A percentile compares a stretch with the other conserved stretches of the same genome.
Conservation (phyloP, 2,329 filamentous ascomycete species). For the Fusarium paranaense region DNA sequence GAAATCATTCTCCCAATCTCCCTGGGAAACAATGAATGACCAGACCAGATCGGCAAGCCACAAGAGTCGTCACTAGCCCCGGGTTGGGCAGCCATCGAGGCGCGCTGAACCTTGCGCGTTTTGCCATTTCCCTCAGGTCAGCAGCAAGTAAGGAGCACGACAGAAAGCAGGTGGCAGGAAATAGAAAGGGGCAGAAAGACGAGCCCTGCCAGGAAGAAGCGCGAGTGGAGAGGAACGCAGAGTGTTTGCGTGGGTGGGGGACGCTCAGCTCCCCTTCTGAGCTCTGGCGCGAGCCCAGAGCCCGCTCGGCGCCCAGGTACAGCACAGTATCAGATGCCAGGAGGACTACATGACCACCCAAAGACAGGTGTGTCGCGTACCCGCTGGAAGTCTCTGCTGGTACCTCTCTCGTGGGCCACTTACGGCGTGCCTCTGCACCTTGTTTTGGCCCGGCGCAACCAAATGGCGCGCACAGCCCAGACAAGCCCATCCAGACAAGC, state of each 20-base stretch:
- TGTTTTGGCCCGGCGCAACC: slow-evolving; percentile 44
- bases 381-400: slow-evolving; percentile 51
- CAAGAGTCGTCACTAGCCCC: slow-evolving; percentile 23
- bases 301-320: slow-evolving; percentile 44
- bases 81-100: slow-evolving; percentile 39
- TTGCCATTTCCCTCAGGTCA: slow-evolving; percentile 11
- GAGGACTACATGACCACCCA: slow-evolving; percentile 49
- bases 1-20: slow-evolving; percentile 21
- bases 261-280: slow-evolving; percentile 46
- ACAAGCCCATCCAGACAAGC: slow-evolving; percentile 27
- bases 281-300: slow-evolving; percentile 32
- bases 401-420: slow-evolving; percentile 46
- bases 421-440: slow-evolving; percentile 40
- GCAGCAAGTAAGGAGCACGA: slow-evolving; percentile 22
- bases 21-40: slow-evolving; percentile 11
- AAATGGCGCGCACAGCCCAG: slow-evolving; percentile 42
- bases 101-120: slow-evolving; percentile 22
- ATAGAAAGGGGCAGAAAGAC: slow-evolving; percentile 18
- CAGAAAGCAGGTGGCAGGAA: slow-evolving; percentile 36
- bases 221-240: slow-evolving; percentile 44
- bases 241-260: slow-evolving; percentile 43
- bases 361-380: slow-evolving; percentile 52
- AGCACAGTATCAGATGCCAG: slow-evolving; percentile 52
- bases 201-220: slow-evolving; percentile 38
- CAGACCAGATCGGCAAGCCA: slow-evolving; percentile 31